Evolutionary conservation across 306 rosid species (phyloP).

Genomic region (Cicer judaicum): DNA sequence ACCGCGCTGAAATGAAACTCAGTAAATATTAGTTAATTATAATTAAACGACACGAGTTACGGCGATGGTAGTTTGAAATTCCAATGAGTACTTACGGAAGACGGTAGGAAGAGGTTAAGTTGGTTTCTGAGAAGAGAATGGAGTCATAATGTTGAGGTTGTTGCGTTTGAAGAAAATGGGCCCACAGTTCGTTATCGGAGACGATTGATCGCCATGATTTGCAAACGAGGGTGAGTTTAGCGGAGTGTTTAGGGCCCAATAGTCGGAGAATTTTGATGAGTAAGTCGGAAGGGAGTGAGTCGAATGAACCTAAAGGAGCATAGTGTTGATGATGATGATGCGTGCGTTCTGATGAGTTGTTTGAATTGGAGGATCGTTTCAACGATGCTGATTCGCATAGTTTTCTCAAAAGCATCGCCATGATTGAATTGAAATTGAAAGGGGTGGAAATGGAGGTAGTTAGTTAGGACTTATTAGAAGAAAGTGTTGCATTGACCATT

Average conservation of each 20-base stretch:
- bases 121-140: slow-evolving; percentile 61
- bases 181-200: slow-evolving; percentile 64
- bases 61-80: background rate
- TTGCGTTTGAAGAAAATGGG: slow-evolving; percentile 53
- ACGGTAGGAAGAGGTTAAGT: slow-evolving; percentile 58
- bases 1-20: slow-evolving; percentile 7
- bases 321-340: background rate
- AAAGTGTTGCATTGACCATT: too few relatives aligned
- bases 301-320: slow-evolving; percentile 50
- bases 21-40: too few relatives aligned
- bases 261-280: slow-evolving; percentile 59
- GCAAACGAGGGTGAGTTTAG: slow-evolving; percentile 54
- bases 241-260: slow-evolving; percentile 73
- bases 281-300: slow-evolving; percentile 66
- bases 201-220: slow-evolving; percentile 57
- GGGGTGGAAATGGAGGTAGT: too few relatives aligned
- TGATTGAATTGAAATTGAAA: background rate
- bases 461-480: too few relatives aligned
- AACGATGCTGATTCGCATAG: slow-evolving; percentile 62
- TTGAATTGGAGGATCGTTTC: background rate
- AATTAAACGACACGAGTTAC: background rate
- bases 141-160: slow-evolving; percentile 52
- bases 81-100: slow-evolving; percentile 54
- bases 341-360: background rate
- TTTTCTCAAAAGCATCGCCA: slow-evolving; percentile 60